Evolutionary conservation across 2,329 filamentous ascomycete species (phyloP).

Genomic region (Aspergillus clavatus): DNA sequence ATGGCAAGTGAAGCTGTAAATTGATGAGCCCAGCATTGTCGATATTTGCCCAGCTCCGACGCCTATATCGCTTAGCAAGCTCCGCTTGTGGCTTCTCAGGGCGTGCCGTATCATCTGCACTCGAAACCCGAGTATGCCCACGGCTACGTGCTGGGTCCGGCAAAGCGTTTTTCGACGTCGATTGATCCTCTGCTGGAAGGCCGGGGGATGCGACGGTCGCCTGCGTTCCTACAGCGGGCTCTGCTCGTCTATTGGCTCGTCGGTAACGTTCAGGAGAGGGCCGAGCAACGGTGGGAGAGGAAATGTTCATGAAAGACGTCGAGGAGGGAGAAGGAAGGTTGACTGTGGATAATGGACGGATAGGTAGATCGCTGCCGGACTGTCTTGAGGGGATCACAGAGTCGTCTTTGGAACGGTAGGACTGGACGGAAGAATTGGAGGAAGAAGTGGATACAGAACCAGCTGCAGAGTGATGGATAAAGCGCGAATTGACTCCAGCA

Average conservation of each 20-base stretch:
- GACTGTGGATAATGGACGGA: slow-evolving; percentile 45
- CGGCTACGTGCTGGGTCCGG: slow-evolving; percentile 36
- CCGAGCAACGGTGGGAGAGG: slow-evolving; percentile 55
- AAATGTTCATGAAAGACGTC: slow-evolving; percentile 48
- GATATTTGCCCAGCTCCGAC: slow-evolving; percentile 74
- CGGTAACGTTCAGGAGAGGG: slow-evolving; percentile 79
- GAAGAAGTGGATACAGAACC: slow-evolving; percentile 52
- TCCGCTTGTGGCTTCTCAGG: slow-evolving; percentile 53
- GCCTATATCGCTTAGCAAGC: slow-evolving; percentile 68
- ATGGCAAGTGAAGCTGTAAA: slow-evolving; percentile 31
- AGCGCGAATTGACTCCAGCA: slow-evolving; percentile 28
- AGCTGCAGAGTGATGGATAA: slow-evolving; percentile 46
- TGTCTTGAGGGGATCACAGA: slow-evolving; percentile 39
- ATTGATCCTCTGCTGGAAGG: slow-evolving; percentile 11
- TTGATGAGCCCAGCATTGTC: slow-evolving; percentile 41
- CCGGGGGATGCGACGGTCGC: slow-evolving; percentile 5
- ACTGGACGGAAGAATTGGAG: slow-evolving; percentile 45
- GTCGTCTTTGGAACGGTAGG: slow-evolving; percentile 48
- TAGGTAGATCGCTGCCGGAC: slow-evolving; percentile 31
- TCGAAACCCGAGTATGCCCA: slow-evolving; percentile 54
- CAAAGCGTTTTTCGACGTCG: slow-evolving; percentile 26
- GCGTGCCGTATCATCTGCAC: slow-evolving; percentile 67
- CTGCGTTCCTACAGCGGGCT: slow-evolving; percentile 35
- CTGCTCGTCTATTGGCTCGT: slow-evolving; percentile 56
- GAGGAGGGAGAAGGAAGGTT: slow-evolving; percentile 50